These are phyloP conservation scores for Ceratocystiopsis minuta DNA, from an alignment of 2,329 filamentous ascomycete genomes.

Conservation along the genomic window DNA sequence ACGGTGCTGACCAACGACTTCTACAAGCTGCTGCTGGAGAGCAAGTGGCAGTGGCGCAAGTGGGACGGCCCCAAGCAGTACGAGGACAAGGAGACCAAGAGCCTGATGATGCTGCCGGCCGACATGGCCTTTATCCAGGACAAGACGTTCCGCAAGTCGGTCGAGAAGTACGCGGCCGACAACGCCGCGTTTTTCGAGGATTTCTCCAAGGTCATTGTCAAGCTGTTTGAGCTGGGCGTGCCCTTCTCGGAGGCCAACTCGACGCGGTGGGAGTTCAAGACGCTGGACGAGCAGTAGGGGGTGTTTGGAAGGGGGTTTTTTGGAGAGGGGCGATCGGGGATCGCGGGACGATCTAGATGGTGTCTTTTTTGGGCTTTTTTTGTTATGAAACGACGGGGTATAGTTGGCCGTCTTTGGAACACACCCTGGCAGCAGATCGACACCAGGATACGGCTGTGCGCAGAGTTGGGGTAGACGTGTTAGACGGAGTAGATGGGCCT, in stretches of 20 bases:
- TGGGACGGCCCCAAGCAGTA: conserved; percentile 86
- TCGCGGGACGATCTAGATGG: too few relatives aligned
- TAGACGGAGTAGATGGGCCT: too few relatives aligned
- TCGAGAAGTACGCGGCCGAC: conserved; percentile 81
- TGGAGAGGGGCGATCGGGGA: too few relatives aligned
- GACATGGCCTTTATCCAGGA: conserved; percentile 79
- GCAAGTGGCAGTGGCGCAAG: conserved; percentile 86
- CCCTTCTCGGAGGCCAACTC: conserved; percentile 57
- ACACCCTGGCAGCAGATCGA: too few relatives aligned
- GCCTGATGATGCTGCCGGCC: conserved; percentile 92
- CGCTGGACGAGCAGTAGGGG: conserved; percentile 18
- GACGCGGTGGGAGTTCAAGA: conserved; percentile 49
- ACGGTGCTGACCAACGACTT: conserved; percentile 91
- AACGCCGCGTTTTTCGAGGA: conserved; percentile 86
- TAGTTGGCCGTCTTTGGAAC: too few relatives aligned
- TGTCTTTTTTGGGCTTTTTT: too few relatives aligned
- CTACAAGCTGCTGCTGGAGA: conserved; percentile 69
- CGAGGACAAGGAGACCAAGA: conserved; percentile 73
- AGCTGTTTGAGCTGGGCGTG: conserved; percentile 86
- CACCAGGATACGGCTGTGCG: too few relatives aligned
- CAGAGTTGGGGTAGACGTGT: too few relatives aligned
- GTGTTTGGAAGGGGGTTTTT: too few relatives aligned
- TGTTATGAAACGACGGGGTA: too few relatives aligned
- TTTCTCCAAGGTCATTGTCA: conserved; percentile 60
- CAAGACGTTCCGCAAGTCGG: conserved; percentile 63